phyloP scores from a whole-genome alignment of 768 basidiomycete species.

The Pisolithus microcarpus region DNA sequence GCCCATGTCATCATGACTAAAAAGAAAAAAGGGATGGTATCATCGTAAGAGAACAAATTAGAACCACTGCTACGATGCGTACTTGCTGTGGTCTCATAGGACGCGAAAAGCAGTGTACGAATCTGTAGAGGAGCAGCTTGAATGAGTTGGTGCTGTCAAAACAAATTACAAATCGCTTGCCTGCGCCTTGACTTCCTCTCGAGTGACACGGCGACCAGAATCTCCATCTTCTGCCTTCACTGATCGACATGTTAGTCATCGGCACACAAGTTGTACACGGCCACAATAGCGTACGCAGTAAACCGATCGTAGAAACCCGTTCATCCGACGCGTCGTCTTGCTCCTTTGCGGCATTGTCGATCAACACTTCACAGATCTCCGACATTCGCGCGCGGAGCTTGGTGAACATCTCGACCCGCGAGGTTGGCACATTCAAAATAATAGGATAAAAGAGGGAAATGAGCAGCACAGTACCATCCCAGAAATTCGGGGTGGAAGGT shows the following conservation, averaged over 20 bases:
- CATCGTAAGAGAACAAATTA: no score
- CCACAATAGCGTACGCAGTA: constrained; percentile 12
- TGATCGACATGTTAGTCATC: constrained; percentile 4
- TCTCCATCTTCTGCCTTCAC: constrained; percentile 30
- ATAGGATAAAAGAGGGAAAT: constrained; percentile 28
- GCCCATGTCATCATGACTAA: constrained; percentile 36
- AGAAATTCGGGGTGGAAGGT: constrained; percentile 20
- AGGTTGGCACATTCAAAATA: constrained; percentile 32
- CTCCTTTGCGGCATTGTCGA: constrained; percentile 31
- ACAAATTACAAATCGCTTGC: not conserved
- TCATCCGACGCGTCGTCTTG: constrained; percentile 18
- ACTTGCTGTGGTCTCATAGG: constrained; percentile 20
- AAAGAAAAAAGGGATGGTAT: not conserved
- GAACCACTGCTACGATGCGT: not conserved
- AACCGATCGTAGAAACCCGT: constrained; percentile 20
- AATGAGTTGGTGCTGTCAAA: not conserved
- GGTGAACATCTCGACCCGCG: constrained; percentile 22
- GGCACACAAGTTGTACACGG: constrained; percentile 6
- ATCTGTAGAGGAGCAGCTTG: constrained; percentile 5
- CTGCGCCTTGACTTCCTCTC: constrained; percentile 22
- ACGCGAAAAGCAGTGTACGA: constrained; percentile 13
- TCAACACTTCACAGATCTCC: constrained; percentile 33
- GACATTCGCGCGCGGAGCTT: constrained; percentile 31
- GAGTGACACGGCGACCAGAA: constrained; percentile 17
- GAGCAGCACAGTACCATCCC: constrained; percentile 28